Evolutionary conservation across 2,329 filamentous ascomycete genomes (phyloP).

Genomic region (Fusarium sororula): DNA sequence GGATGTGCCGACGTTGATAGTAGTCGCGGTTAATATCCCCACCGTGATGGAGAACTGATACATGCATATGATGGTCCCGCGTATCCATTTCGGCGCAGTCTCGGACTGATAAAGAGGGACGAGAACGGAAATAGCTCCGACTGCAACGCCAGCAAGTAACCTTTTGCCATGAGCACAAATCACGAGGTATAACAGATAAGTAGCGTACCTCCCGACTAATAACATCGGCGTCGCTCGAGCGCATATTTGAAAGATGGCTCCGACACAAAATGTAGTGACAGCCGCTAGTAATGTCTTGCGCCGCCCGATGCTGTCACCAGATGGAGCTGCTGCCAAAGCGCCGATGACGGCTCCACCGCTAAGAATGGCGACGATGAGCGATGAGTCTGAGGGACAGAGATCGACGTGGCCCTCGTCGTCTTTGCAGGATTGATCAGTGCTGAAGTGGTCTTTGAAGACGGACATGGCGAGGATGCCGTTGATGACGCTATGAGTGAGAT

Average conservation of each 20-base stretch:
- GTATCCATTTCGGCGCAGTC: conserved; percentile 84
- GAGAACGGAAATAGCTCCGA: conserved; percentile 75
- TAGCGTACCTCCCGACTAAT: conserved; percentile 67
- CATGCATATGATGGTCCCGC: conserved; percentile 77
- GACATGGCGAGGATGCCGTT: conserved; percentile 78
- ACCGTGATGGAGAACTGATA: conserved; percentile 82
- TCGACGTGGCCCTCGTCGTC: conserved; percentile 49
- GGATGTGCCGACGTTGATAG: conserved; percentile 75
- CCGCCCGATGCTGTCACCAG: conserved; percentile 75
- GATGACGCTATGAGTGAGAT: conserved; percentile 55
- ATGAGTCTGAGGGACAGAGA: conserved; percentile 68
- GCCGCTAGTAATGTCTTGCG: conserved; percentile 74
- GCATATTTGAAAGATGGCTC: conserved; percentile 76
- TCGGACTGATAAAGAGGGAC: conserved; percentile 85
- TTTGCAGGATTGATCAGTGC: conserved; percentile 60
- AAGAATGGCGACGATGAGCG: conserved; percentile 82
- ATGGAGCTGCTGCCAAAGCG: conserved; percentile 73
- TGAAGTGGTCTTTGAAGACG: conserved; percentile 72
- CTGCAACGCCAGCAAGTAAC: conserved; percentile 75
- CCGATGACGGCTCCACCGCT: conserved; percentile 83
- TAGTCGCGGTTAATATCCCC: conserved; percentile 72
- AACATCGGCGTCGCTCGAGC: conserved; percentile 68
- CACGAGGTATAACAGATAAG: rapidly evolving
- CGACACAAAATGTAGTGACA: conserved; percentile 73
- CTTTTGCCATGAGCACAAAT: conserved; percentile 45